phyloP scores from a whole-genome alignment of 257 asterid genomes.

The Ilex asprella region DNA sequence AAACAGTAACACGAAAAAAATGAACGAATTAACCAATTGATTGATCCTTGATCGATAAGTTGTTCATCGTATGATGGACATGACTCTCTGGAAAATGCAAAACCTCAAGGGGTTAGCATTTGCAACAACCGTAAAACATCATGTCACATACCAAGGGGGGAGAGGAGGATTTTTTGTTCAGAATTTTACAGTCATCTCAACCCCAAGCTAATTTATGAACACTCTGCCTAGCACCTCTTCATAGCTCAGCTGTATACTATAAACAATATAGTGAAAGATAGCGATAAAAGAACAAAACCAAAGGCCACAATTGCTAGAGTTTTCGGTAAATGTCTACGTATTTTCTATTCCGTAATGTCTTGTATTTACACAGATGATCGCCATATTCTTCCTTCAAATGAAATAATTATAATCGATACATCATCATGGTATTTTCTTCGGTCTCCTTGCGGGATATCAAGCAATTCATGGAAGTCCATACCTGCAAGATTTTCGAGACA shows the following conservation, averaged over 20 bases:
- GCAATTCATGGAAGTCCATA: constrained; percentile 72
- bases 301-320: background rate
- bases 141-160: constrained; percentile 11
- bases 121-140: constrained; percentile 17
- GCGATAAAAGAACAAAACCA: no score
- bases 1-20: no score
- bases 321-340: background rate
- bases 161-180: constrained; percentile 13
- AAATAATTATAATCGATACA: constrained; percentile 78
- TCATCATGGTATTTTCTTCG: constrained; percentile 85
- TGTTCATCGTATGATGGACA: no score
- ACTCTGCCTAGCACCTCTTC: constrained; percentile 7
- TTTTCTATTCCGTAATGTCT: constrained; percentile 10
- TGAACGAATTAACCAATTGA: no score
- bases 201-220: constrained; percentile 18
- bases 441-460: constrained; percentile 91
- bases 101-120: no score
- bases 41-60: no score
- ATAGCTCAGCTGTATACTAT: constrained; percentile 30
- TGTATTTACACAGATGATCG: constrained; percentile 55
- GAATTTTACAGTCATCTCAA: constrained; percentile 36
- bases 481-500: constrained; percentile 35
- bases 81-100: no score
- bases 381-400: constrained; percentile 96
- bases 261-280: constrained; percentile 14